These are phyloP conservation scores for Calonectria hawksworthii DNA, from an alignment of 2,329 filamentous ascomycete genomes.

Conservation along the genomic window DNA sequence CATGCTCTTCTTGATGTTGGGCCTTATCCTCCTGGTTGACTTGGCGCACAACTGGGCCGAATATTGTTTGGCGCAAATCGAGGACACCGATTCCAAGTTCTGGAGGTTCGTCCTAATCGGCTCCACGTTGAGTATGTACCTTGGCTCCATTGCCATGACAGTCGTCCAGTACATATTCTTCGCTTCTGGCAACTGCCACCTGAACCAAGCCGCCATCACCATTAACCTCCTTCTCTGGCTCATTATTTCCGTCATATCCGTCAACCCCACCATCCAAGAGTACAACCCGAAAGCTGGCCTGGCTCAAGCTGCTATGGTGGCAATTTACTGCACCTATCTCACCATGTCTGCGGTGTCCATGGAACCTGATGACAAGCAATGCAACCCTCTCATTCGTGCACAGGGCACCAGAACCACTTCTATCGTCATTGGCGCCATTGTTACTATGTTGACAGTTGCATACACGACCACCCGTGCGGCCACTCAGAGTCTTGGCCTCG, in stretches of 20 bases:
- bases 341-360: conserved; percentile 99
- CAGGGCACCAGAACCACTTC: conserved; percentile 91
- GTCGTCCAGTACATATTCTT: conserved; percentile 99
- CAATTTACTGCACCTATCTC: conserved; percentile 97
- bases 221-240: conserved; percentile 91
- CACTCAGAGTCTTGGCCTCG: conserved; percentile 86
- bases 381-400: conserved; percentile 91
- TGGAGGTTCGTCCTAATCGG: conserved; percentile 93
- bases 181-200: conserved; percentile 82
- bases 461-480: conserved; percentile 98
- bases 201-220: conserved; percentile 98
- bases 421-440: conserved; percentile 91
- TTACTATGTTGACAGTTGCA: conserved; percentile 96
- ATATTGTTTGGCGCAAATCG: conserved; percentile 94
- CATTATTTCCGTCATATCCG: conserved; percentile 84
- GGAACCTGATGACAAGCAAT: conserved; percentile 94
- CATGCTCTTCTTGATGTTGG: conserved; percentile 93
- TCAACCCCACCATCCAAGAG: conserved; percentile 91
- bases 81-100: conserved; percentile 84
- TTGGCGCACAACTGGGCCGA: conserved; percentile 98
- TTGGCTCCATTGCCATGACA: conserved; percentile 92
- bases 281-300: conserved; percentile 94
- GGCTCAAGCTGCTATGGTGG: conserved; percentile 97
- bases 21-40: conserved; percentile 92
- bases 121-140: conserved; percentile 93